Conservation (phyloP, 805 yeast genomes). For the Myxozyma nipponensis region DNA sequence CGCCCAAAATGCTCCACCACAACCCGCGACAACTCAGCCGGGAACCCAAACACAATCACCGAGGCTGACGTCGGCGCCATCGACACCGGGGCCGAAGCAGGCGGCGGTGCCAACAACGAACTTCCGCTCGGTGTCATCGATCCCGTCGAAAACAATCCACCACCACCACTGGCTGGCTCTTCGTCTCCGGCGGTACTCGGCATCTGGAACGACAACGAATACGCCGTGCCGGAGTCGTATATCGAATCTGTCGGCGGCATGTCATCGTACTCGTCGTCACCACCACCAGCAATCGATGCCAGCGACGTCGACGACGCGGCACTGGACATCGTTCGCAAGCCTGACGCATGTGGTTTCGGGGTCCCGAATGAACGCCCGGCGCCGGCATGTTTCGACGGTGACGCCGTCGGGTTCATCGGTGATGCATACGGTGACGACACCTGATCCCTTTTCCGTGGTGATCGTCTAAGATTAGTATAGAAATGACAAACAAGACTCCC, state of each 20-base stretch:
- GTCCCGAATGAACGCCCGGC: constrained; percentile 33
- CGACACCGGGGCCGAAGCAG: constrained; percentile 32
- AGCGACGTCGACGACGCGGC: background rate
- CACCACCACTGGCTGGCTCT: background rate
- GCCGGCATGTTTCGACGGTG: constrained; percentile 27
- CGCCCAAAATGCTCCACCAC: constrained; percentile 70
- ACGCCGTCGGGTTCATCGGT: background rate
- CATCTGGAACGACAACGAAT: constrained; percentile 24
- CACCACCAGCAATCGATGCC: background rate
- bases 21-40: constrained; percentile 64
- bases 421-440: background rate
- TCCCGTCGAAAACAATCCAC: background rate
- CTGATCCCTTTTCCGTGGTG: background rate
- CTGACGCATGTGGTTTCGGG: constrained; percentile 24
- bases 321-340: background rate
- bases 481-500: background rate
- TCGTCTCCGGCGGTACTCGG: constrained; percentile 6
- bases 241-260: constrained; percentile 26
- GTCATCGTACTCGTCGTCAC: constrained; percentile 9
- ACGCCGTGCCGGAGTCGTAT: constrained; percentile 23
- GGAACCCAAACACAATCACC: constrained; percentile 83
- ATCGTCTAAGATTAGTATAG: background rate
- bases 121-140: background rate
- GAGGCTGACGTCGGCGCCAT: constrained; percentile 25
- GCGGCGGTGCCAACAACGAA: constrained; percentile 23